Conservation (phyloP, 2,329 filamentous ascomycete species). For the Aspergillus pseudoterreus region DNA sequence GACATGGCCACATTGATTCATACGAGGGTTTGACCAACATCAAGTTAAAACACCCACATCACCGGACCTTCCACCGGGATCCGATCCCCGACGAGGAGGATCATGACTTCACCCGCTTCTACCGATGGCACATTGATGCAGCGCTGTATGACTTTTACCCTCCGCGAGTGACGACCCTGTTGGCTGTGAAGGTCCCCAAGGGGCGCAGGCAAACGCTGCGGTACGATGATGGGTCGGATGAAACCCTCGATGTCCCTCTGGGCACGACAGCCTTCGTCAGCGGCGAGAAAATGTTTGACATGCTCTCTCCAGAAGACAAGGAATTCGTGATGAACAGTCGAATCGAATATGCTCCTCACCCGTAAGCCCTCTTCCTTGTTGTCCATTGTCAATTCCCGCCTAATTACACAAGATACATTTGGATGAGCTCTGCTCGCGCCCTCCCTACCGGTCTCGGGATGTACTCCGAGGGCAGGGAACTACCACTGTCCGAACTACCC, state of each 20-base stretch:
- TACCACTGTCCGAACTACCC: constrained; percentile 58
- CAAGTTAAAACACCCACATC: constrained; percentile 69
- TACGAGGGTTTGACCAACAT: constrained; percentile 71
- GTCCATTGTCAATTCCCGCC: not conserved
- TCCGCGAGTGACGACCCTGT: constrained; percentile 66
- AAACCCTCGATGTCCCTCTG: constrained; percentile 64
- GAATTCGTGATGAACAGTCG: constrained; percentile 63
- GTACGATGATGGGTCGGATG: constrained; percentile 68
- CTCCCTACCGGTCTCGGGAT: constrained; percentile 68
- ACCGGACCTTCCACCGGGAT: constrained; percentile 70
- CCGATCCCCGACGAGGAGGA: constrained; percentile 61
- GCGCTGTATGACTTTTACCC: constrained; percentile 73
- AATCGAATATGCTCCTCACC: constrained; percentile 73
- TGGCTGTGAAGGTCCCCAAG: constrained; percentile 69
- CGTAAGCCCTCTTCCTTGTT: constrained; percentile 39
- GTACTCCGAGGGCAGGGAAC: constrained; percentile 62
- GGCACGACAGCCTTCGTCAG: constrained; percentile 74
- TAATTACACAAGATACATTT: constrained; percentile 53
- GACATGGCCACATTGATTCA: constrained; percentile 65
- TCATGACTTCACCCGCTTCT: constrained; percentile 58
- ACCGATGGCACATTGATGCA: constrained; percentile 78
- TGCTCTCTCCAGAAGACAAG: constrained; percentile 63
- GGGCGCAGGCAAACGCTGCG: constrained; percentile 64
- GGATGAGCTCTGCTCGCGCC: constrained; percentile 69
- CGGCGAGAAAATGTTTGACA: constrained; percentile 67